Percentiles rank a stretch among this genome's conserved stretches.
phyloP scores from a whole-genome alignment of 345 rosid genomes.

The Garcia nutans region DNA sequence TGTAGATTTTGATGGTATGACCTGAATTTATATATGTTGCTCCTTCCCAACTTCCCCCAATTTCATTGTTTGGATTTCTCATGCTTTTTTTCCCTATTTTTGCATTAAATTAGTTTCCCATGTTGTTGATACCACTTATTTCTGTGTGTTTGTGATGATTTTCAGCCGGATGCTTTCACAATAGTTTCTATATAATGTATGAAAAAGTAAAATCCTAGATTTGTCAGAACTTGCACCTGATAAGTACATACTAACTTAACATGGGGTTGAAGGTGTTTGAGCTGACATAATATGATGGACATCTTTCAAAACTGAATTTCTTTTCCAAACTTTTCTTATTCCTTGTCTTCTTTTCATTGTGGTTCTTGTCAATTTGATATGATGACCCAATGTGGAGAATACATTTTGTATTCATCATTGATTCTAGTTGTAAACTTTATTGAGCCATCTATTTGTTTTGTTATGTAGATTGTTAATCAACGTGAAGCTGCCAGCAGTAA shows the following conservation, averaged over 20 bases:
- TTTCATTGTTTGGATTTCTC: background rate
- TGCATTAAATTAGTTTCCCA: background rate
- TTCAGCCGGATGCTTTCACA: background rate
- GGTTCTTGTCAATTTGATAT: background rate
- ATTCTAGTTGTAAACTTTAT: conserved; percentile 7
- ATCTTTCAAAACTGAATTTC: background rate
- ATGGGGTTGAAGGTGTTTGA: background rate
- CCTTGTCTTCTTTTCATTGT: background rate
- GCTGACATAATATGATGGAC: background rate
- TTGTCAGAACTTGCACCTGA: background rate
- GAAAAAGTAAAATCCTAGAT: background rate
- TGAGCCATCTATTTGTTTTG: conserved; percentile 20
- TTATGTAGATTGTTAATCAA: conserved; percentile 79
- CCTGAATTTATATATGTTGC: background rate
- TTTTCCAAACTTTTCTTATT: background rate
- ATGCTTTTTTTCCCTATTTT: background rate
- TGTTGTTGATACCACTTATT: background rate
- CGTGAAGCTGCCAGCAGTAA: conserved; percentile 98
- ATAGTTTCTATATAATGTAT: background rate
- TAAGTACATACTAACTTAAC: background rate
- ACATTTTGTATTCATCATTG: background rate
- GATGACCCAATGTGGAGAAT: background rate
- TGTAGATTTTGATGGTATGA: background rate
- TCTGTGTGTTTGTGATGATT: too few relatives aligned
- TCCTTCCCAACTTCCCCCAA: background rate